Evolutionary conservation across 1,284 basidiomycete genomes (phyloP).

Genomic region (Rhizoctonia solani): DNA sequence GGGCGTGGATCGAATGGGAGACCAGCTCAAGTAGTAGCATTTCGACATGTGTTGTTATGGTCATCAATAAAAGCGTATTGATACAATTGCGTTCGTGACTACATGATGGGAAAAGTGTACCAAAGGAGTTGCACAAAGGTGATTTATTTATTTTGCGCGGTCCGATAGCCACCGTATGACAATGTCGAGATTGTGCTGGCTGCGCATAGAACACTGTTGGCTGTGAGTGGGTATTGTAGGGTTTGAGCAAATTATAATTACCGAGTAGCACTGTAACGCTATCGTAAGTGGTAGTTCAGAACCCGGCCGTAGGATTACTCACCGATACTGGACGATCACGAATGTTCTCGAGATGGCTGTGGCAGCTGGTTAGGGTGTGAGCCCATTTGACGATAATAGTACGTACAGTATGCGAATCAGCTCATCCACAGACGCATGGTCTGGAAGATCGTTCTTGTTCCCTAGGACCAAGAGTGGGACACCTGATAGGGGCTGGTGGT

Average conservation of each 20-base stretch:
- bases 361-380: slow-evolving; percentile 17
- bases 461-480: slow-evolving; percentile 92
- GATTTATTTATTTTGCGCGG: slow-evolving; percentile 37
- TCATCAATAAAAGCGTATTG: slow-evolving; percentile 25
- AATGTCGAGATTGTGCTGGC: slow-evolving; percentile 81
- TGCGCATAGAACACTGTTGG: slow-evolving; percentile 88
- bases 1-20: slow-evolving; percentile 63
- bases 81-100: slow-evolving; percentile 14
- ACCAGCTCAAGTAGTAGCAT: slow-evolving; percentile 15
- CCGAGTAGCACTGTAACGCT: slow-evolving; percentile 71
- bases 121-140: not conserved
- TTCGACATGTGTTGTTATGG: not conserved
- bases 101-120: slow-evolving; percentile 11
- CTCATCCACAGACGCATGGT: slow-evolving; percentile 81
- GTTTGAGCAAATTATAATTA: slow-evolving; percentile 47
- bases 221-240: slow-evolving; percentile 44
- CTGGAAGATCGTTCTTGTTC: slow-evolving; percentile 92
- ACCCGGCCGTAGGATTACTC: slow-evolving; percentile 46
- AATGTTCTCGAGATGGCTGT: slow-evolving; percentile 38
- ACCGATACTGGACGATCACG: slow-evolving; percentile 75
- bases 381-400: slow-evolving; percentile 32
- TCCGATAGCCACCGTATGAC: slow-evolving; percentile 53
- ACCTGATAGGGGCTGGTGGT: slow-evolving; percentile 70
- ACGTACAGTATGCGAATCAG: slow-evolving; percentile 80
- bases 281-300: slow-evolving; percentile 3